Evolutionary conservation across 2,329 filamentous ascomycete genomes (phyloP), one percentile per base, ranked within the genome.

Genomic region (Exophiala bonariae): DNA sequence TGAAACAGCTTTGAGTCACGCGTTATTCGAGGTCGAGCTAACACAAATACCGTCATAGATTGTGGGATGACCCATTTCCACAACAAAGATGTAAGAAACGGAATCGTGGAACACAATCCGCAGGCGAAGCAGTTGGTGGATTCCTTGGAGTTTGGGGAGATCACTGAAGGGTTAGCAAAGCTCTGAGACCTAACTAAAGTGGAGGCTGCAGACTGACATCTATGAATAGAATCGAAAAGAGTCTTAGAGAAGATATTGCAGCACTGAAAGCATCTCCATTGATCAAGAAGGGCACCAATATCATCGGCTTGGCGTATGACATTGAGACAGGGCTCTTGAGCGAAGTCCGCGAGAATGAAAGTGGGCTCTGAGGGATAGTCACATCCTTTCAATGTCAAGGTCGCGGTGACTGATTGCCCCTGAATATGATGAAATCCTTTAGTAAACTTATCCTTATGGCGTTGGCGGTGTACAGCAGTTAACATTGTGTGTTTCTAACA

Each of bases 31-130:
- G n/a, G n/a, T n/a, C n/a, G n/a, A n/a, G n/a, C n/a, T n/a, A n/a
- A n/a, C n/a, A n/a, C n/a, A n/a, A n/a, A n/a, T n/a, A n/a, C n/a
- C n/a, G 19, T 18, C 19, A n/a, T 16, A 37, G 44, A 49, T 22
- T 49, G 46, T 39, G 46, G 46, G 6, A 19, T 49, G 22, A 49
- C 23, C 28, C 40, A 49, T 44, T 49, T 37, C n/a, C 46, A 49
- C 28, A 39, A 49, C 19, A 10, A 19, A 4, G 46, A 49, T 14
- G 38, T 49, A 19, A 43, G 38, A 31, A 37, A 39, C 8, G 46
- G 39, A 13, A 32, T 49, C 3, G 13, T 49, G 6, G 40, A 49
- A 20, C 13, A 43, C 20, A 39, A 18, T 30, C 46, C 46, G 2
- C 23, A 43, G 2, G 19, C 46, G 13, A 33, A 44, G 11, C 39